Evolutionary conservation across 345 rosid species (phyloP).

Genomic region (Melaleuca quinquenervia): DNA sequence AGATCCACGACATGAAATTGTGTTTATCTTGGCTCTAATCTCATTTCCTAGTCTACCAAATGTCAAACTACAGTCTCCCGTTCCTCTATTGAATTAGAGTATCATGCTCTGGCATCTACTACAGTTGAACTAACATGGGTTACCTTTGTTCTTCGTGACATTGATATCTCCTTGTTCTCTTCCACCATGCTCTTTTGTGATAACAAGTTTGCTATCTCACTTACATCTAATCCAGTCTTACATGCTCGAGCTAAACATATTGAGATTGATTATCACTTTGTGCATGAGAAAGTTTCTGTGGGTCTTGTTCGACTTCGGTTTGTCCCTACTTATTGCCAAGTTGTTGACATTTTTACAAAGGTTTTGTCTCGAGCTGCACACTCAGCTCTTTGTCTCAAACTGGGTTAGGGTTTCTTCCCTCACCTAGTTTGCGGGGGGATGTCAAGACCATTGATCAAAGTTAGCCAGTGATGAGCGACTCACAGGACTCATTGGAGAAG

Average conservation of each 20-base stretch:
- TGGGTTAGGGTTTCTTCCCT: no score
- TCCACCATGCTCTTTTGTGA: background rate
- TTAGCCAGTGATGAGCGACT: no score
- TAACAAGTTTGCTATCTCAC: background rate
- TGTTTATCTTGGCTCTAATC: background rate
- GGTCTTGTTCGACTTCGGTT: no score
- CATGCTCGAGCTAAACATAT: background rate
- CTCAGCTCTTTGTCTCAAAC: no score
- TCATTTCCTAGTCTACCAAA: background rate
- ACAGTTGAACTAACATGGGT: background rate
- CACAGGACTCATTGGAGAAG: no score
- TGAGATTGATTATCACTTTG: background rate
- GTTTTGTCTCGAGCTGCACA: no score
- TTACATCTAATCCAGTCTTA: background rate
- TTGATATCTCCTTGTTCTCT: background rate
- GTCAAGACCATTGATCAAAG: background rate
- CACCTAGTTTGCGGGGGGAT: no score
- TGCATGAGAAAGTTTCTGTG: background rate
- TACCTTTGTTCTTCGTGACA: background rate
- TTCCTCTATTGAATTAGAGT: conserved; percentile 1
- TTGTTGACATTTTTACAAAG: no score
- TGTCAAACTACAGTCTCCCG: background rate
- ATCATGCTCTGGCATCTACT: background rate
- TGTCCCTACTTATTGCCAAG: no score
- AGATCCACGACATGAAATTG: background rate